Base-by-base conservation (phyloP, 768 basidiomycete genomes). In the Hydnum rufescens region DNA sequence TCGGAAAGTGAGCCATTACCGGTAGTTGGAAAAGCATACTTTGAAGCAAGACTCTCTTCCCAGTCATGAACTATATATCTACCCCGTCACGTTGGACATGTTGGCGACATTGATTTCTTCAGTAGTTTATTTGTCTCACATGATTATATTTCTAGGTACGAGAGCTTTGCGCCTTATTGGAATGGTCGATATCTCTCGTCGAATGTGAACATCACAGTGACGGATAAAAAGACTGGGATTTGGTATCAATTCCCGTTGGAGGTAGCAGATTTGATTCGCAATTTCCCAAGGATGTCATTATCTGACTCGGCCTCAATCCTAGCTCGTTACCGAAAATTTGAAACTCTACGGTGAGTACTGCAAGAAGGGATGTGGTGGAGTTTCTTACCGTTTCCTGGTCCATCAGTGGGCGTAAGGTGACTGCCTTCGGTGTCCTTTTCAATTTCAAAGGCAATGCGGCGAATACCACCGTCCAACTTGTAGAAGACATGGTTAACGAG, bases 41-140 rank as follows among this genome's bases (percentile, higher is more conserved):
- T 32, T n/a, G n/a, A n/a, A n/a, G n/a, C 16, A 29, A 5, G 32
- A 19, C 28, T 19, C 25, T 19, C 42, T 80, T n/a, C n/a, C n/a
- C n/a, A n/a, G n/a, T 62, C 89, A 92, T 57, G 88, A 92, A 65
- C 63, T 88, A n/a, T 86, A 86, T 62, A 68, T 71, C 53, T 82
- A 82, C 60, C 70, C 67, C 5, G 71, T 78, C 60, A 67, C 80
- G 3, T 69, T 76, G 26, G 81, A 83, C 62, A 79, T 82, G 80
- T n/a, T n/a, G n/a, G n/a, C n/a, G 75, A 47, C 60, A 67, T 48
- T 52, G 6, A 42, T 51, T 43, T 25, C 25, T 42, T 13, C 5
- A 32, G 19, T 30, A 29, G 8, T n/a, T 22, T 16, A n/a, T 30
- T 5, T n/a, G 4, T 19, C 31, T 29, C 28, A 8, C 30, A 48